phyloP scores from a whole-genome alignment of 139 green algal species.

The Nannochloris sp. region DNA sequence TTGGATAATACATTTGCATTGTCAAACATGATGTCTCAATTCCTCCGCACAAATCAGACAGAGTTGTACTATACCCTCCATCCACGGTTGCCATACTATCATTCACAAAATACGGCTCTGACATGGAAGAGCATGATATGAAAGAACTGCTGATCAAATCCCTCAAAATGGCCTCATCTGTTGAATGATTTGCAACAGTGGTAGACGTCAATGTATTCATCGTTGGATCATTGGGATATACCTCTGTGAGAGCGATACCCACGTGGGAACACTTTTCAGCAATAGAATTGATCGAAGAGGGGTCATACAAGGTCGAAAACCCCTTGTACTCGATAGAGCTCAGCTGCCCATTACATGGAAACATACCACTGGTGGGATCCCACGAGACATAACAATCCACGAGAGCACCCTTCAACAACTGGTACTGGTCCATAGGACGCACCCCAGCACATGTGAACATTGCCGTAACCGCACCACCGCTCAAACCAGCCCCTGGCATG shows the following conservation, averaged over 20 bases:
- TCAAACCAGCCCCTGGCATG: neutral
- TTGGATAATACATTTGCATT: neutral
- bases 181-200: neutral
- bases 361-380: neutral
- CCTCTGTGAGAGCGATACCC: neutral
- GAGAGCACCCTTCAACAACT: neutral
- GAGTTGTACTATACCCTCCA: neutral
- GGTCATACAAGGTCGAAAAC: neutral
- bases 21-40: neutral
- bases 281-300: neutral
- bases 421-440: neutral
- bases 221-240: neutral
- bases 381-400: neutral
- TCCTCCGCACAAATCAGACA: neutral
- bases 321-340: neutral
- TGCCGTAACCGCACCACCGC: neutral
- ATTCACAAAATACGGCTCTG: neutral
- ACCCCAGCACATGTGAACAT: slow-evolving; percentile 1
- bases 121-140: neutral
- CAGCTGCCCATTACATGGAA: neutral
- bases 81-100: neutral
- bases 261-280: neutral
- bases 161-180: neutral
- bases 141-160: neutral
- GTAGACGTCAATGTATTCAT: neutral